These are phyloP conservation scores for Russula brevipes DNA, from an alignment of 768 basidiomycete species.

Conservation along the genomic window DNA sequence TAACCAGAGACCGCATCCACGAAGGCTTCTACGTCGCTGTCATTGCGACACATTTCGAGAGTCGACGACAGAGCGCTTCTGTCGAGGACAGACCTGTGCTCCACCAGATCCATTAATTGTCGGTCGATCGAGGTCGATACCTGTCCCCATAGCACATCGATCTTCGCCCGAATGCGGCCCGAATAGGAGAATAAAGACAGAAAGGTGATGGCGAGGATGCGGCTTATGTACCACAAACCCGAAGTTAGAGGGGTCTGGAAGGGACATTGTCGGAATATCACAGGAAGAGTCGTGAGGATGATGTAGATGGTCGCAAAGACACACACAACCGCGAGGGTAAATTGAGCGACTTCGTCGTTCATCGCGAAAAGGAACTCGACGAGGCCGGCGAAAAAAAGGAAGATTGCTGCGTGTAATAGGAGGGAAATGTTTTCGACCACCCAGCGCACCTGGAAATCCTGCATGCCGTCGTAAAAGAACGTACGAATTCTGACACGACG, in stretches of 20 bases:
- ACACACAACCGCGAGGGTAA: not conserved
- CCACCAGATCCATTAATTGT: not conserved
- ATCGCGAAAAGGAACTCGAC: not conserved
- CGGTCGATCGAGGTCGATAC: not conserved
- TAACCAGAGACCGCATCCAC: slow-evolving; percentile 1
- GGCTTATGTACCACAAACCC: not conserved
- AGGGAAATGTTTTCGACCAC: slow-evolving; percentile 11
- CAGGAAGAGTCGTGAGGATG: not conserved
- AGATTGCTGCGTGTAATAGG: not conserved
- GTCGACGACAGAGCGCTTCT: not conserved
- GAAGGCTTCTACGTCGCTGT: not conserved
- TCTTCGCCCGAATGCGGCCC: not conserved
- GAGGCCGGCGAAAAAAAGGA: slow-evolving; percentile 5
- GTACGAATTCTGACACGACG: slow-evolving; percentile 15
- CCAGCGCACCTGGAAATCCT: not conserved
- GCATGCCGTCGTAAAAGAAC: slow-evolving; percentile 4
- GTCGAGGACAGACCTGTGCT: not conserved
- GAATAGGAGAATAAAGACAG: not conserved
- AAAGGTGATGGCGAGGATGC: not conserved
- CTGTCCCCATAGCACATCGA: not conserved
- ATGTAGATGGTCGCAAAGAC: not conserved
- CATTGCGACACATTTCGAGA: not conserved
- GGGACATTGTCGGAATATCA: not conserved
- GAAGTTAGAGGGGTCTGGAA: slow-evolving; percentile 8
- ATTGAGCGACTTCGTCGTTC: not conserved